These are phyloP conservation scores for Capsicum pubescens DNA, from an alignment of 257 asterid genomes.

Conservation along the genomic window DNA sequence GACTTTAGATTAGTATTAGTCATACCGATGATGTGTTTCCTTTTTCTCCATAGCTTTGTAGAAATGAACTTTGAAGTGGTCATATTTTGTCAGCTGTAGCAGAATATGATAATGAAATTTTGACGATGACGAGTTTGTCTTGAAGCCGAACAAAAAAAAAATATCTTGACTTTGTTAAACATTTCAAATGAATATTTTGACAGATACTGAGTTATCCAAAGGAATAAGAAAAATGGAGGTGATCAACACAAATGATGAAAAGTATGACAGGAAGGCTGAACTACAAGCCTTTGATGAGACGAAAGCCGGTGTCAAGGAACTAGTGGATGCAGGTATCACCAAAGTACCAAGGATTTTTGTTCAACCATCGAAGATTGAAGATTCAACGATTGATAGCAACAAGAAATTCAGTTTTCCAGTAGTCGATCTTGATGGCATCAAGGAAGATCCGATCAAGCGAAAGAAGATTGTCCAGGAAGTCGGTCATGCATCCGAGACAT, in stretches of 20 bases:
- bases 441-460: constrained; percentile 9
- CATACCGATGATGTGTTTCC: background rate
- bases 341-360: constrained; percentile 21
- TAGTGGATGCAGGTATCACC: constrained; percentile 25
- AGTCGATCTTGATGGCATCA: constrained; percentile 4
- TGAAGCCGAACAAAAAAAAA: background rate
- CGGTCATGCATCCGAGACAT: background rate
- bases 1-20: background rate
- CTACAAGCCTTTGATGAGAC: constrained; percentile 29
- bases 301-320: constrained; percentile 31
- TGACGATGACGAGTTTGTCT: background rate
- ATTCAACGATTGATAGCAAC: background rate
- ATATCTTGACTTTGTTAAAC: background rate
- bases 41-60: background rate
- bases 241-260: constrained; percentile 1
- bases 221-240: background rate
- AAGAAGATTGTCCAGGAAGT: constrained; percentile 24
- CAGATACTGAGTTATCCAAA: too few relatives aligned
- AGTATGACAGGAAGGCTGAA: constrained; percentile 27
- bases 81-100: background rate
- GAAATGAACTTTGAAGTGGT: background rate
- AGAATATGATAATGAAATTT: background rate
- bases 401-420: background rate
- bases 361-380: background rate
- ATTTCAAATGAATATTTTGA: too few relatives aligned